Evolutionary conservation across 1,284 basidiomycete genomes (phyloP).

Genomic region (Trametes polyzona): DNA sequence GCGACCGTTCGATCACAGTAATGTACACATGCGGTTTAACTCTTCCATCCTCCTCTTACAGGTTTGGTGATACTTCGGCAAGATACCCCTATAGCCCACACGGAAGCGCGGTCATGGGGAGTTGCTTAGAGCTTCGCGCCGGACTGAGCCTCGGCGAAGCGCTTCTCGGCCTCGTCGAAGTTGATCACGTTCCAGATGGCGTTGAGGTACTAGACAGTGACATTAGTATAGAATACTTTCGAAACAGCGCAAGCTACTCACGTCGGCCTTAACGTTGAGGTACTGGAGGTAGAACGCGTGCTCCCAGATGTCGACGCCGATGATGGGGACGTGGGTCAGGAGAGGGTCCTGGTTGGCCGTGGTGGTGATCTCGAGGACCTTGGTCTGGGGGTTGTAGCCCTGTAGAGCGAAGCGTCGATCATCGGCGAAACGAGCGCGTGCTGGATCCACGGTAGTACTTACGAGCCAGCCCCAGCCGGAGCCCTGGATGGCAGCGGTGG

Average conservation of each 20-base stretch:
- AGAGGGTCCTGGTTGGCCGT: constrained; percentile 93
- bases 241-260: constrained; percentile 46
- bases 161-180: constrained; percentile 79
- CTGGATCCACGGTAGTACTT: constrained; percentile 37
- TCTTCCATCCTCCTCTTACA: constrained; percentile 18
- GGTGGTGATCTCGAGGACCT: constrained; percentile 75
- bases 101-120: background rate
- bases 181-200: constrained; percentile 87
- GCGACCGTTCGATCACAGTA: constrained; percentile 17
- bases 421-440: background rate
- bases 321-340: constrained; percentile 72
- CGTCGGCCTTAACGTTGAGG: constrained; percentile 73
- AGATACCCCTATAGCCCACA: background rate
- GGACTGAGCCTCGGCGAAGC: constrained; percentile 53
- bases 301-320: constrained; percentile 92
- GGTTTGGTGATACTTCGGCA: constrained; percentile 1
- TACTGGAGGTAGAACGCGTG: constrained; percentile 83
- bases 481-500: constrained; percentile 84
- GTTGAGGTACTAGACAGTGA: constrained; percentile 59
- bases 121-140: constrained; percentile 23
- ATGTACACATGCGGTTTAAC: constrained; percentile 20
- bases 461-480: constrained; percentile 95
- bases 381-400: constrained; percentile 66
- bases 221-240: background rate
- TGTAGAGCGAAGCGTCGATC: constrained; percentile 32